Base-by-base conservation (phyloP, 164 flowering plant genomes). In the Paratinospora sagittata region DNA sequence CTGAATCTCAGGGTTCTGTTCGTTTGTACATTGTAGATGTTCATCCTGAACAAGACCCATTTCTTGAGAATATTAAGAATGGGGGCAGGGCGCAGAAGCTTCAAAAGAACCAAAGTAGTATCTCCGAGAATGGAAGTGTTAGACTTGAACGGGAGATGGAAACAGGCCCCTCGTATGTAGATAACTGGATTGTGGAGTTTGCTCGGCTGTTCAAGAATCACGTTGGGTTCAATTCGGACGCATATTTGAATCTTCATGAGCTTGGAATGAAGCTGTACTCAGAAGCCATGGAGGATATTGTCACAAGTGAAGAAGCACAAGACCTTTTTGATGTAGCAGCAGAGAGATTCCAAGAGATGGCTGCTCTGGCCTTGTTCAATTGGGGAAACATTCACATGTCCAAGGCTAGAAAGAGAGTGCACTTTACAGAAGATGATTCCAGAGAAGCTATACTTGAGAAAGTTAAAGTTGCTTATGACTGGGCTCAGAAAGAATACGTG, bases 301-400 rank as follows among this genome's bases (percentile, higher is more conserved):
- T 89, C 55, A 89, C 93, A 0, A 81, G 91, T 80, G 88, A 92
- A 58, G 96, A 86, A 77, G 97, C 97, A 2, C 92, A 89, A 72
- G 78, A 70, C 39, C 81, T 86, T 52, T 92, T 94, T 67, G 81
- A 81, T 30, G 72, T 69, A 39, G 98, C 97, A 47, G 85, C 87
- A 37, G 87, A 82, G 23, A 86, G 85, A 76, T 94, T 94, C 72
- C 96, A 89, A 69, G 97, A 94, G 72, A 85, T 92, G 92, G 87
- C 89, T 9, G 93, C 97, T 63, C 74, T 92, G 71, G 93, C 98
- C 47, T 69, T 89, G 77, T 89, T 92, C 79, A 90, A 94, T 71
- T 89, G 95, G 86, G 98, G 98, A 47, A 92, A 92, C 72, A 88
- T 92, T 72, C 91, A 89, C 83, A 88, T 95, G 89, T 82, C 96